Evolutionary conservation across 2,329 filamentous ascomycete species (phyloP), one percentile per base, ranked within the genome.

Genomic region (Verticillium longisporum): DNA sequence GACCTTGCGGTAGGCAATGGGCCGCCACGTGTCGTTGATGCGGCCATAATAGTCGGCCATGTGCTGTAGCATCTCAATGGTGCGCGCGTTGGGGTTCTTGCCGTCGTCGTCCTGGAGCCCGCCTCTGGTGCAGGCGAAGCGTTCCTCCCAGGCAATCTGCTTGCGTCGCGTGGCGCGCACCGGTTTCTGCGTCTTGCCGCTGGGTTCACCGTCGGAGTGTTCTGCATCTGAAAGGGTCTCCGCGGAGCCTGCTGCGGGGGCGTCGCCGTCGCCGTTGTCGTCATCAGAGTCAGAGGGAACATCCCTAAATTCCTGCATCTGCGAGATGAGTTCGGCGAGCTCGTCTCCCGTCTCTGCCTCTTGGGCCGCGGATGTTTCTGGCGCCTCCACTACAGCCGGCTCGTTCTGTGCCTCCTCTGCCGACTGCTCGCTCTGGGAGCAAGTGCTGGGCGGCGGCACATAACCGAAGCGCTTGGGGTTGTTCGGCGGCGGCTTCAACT

Each of bases 11-110:
- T 97, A 97, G 4, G 89, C 88, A 1, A 83, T 77, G 0, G 82
- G 82, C 3, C 92, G 86, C 90, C 91, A 97, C 38, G 86, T 82
- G 68, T 97, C 92, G 45, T 86, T 82, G n/a, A 84, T 85, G 6
- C 87, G 81, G 4, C 83, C 83, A 71, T 97, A 96, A 72, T 94
- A 89, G 59, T 88, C 83, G 53, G 85, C 82, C 90, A 97, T 92
- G 66, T 89, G 80, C 67, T 92, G 84, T 5, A 97, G 78, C 2
- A 95, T 78, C 56, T 89, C 83, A 58, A 97, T 92, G 0, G 90
- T 96, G 13, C 83, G 78, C 1, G 79, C 77, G 70, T 97, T 98
- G 0, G 91, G 90, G 66, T 89, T 91, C 13, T 76, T 70, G 0
- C 74, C 69, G 14, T 74, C 70, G 4, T 71, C 70, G 37, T 78